Evolutionary conservation across 2,329 filamentous ascomycete genomes (phyloP).

Genomic region (Aspergillus awamori): DNA sequence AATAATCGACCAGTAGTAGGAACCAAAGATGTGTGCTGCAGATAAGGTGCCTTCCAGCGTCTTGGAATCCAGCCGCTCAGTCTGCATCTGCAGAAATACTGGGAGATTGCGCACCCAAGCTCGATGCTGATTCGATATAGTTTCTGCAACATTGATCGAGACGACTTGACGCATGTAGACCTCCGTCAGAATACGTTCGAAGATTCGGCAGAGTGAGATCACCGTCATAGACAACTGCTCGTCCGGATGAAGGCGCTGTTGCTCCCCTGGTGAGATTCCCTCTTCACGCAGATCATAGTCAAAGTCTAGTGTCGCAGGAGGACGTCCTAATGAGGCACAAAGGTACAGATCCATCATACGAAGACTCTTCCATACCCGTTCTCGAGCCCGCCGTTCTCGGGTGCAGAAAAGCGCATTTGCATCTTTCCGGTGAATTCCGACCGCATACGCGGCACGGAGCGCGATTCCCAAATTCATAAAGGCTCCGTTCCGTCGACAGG

Average conservation of each 20-base stretch:
- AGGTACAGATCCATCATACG: conserved; percentile 56
- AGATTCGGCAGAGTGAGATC: conserved; percentile 46
- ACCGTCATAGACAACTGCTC: conserved; percentile 54
- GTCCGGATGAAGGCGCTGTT: conserved; percentile 26
- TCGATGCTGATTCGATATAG: conserved; percentile 47
- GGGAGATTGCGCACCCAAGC: conserved; percentile 47
- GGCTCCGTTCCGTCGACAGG: conserved; percentile 56
- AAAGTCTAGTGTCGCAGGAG: conserved; percentile 56
- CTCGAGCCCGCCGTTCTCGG: conserved; percentile 45
- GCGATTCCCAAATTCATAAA: conserved; percentile 57
- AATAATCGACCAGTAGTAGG: conserved; percentile 59
- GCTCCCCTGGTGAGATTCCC: conserved; percentile 30
- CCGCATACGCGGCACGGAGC: conserved; percentile 55
- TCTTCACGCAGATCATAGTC: conserved; percentile 47
- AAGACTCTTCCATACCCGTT: conserved; percentile 57
- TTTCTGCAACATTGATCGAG: conserved; percentile 45
- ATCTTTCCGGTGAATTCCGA: conserved; percentile 56
- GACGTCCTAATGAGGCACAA: conserved; percentile 55
- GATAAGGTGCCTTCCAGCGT: conserved; percentile 44
- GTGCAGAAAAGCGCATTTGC: conserved; percentile 54
- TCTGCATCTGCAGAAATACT: conserved; percentile 51
- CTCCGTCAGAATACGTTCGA: conserved; percentile 47
- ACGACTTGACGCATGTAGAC: conserved; percentile 50
- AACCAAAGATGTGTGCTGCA: conserved; percentile 54
- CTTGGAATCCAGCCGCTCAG: conserved; percentile 46